These are phyloP conservation scores for Kurtzmaniella cleridarum DNA, from an alignment of 805 yeast genomes.

Conservation along the genomic window DNA sequence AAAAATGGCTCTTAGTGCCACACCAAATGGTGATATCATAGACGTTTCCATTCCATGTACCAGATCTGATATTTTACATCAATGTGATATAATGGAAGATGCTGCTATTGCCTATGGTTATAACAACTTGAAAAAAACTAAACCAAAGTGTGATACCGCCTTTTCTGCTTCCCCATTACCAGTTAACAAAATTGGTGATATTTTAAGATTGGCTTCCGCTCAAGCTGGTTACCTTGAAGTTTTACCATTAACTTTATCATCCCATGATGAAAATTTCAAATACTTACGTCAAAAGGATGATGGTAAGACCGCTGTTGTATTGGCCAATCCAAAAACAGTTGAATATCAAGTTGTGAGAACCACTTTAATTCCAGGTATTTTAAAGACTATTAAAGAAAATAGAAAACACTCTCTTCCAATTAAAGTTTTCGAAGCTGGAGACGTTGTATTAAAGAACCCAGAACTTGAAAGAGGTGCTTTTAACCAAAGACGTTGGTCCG, in stretches of 20 bases:
- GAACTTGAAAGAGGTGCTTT: conserved; percentile 80
- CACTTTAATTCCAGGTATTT: conserved; percentile 85
- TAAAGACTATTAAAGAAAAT: conserved; percentile 93
- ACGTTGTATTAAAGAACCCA: conserved; percentile 80
- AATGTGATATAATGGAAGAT: conserved; percentile 98
- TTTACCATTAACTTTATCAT: conserved; percentile 89
- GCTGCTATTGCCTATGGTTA: conserved; percentile 96
- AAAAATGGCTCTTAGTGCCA: conserved; percentile 77
- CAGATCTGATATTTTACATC: conserved; percentile 92
- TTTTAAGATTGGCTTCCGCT: conserved; percentile 83
- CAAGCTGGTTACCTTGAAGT: conserved; percentile 97
- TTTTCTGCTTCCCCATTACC: conserved; percentile 86
- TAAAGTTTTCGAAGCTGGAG: conserved; percentile 92
- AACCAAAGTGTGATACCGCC: conserved; percentile 64
- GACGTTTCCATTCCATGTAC: conserved; percentile 83
- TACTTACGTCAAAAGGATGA: conserved; percentile 74
- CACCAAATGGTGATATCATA: conserved; percentile 42
- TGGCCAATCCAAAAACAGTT: conserved; percentile 92
- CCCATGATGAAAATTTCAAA: conserved; percentile 94
- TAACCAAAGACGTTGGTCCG: conserved; percentile 94
- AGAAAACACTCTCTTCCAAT: conserved; percentile 94
- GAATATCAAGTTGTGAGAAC: conserved; percentile 99
- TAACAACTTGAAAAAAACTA: conserved; percentile 76
- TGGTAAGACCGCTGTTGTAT: conserved; percentile 72
- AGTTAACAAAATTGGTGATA: conserved; percentile 85